Conservation (phyloP, 768 basidiomycete species). For the Pulveroboletus sp. region DNA sequence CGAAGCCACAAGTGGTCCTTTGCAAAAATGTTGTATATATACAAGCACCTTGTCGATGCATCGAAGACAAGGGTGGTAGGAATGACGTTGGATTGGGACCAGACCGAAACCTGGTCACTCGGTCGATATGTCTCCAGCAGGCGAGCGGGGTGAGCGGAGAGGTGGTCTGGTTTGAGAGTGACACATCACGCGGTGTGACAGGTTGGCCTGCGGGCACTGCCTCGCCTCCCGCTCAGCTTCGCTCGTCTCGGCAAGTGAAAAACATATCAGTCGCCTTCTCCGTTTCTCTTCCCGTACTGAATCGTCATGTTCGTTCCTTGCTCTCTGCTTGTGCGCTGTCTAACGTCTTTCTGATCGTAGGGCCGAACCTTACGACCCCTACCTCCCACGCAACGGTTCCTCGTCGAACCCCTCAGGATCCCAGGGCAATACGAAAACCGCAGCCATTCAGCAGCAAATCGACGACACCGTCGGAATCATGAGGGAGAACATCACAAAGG, state of each 20-base stretch:
- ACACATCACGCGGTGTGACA: slow-evolving; percentile 22
- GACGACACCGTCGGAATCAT: slow-evolving; percentile 97
- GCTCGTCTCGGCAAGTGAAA: slow-evolving; percentile 17
- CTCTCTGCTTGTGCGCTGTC: neutral
- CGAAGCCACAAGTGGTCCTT: neutral
- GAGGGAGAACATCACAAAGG: slow-evolving; percentile 96
- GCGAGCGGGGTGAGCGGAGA: too few species aligned
- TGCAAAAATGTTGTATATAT: too few species aligned
- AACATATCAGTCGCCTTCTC: neutral
- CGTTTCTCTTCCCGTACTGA: slow-evolving; percentile 2
- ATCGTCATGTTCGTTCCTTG: slow-evolving; percentile 25
- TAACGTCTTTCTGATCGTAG: slow-evolving; percentile 37
- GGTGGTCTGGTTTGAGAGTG: slow-evolving; percentile 4
- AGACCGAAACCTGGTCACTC: too few species aligned
- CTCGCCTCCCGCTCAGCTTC: slow-evolving; percentile 4
- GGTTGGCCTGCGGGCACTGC: slow-evolving; percentile 9
- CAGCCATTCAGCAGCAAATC: slow-evolving; percentile 94
- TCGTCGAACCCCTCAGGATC: slow-evolving; percentile 49
- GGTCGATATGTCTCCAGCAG: too few species aligned
- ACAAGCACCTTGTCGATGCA: too few species aligned
- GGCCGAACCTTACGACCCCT: slow-evolving; percentile 99
- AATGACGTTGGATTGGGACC: too few species aligned
- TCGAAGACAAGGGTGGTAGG: neutral
- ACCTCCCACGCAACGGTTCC: slow-evolving; percentile 81
- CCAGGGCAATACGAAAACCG: slow-evolving; percentile 73